phyloP scores from a whole-genome alignment of 768 basidiomycete species.

The Phaeotremella skinneri region DNA sequence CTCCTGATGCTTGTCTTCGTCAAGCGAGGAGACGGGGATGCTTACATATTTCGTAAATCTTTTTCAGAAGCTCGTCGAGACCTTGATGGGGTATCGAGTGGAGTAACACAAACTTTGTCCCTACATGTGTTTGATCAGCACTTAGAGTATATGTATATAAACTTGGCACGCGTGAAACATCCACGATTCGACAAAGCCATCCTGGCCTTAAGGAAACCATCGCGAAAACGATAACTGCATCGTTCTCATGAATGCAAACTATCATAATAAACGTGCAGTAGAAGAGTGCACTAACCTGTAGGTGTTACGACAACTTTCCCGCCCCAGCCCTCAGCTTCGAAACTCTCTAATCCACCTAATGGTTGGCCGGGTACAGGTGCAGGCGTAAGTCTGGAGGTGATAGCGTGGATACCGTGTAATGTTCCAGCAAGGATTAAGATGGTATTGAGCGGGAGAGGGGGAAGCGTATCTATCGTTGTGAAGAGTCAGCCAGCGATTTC shows the following conservation, averaged over 20 bases:
- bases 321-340: slow-evolving; percentile 94
- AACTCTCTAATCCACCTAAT: slow-evolving; percentile 66
- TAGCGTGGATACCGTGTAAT: slow-evolving; percentile 97
- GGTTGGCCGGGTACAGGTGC: slow-evolving; percentile 47
- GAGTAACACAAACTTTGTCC: slow-evolving; percentile 91
- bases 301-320: slow-evolving; percentile 84
- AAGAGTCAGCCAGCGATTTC: no score
- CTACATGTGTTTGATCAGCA: slow-evolving; percentile 55
- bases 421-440: slow-evolving; percentile 89
- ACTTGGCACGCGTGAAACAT: no score
- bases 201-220: background rate
- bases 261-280: background rate
- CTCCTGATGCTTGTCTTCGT: background rate
- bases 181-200: no score
- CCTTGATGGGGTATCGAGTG: slow-evolving; percentile 69
- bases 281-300: slow-evolving; percentile 64
- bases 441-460: slow-evolving; percentile 68
- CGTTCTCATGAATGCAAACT: background rate
- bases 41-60: slow-evolving; percentile 77
- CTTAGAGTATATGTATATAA: no score
- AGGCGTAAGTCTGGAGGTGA: slow-evolving; percentile 86
- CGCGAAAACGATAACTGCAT: background rate
- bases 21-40: background rate
- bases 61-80: slow-evolving; percentile 70
- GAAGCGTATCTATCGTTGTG: slow-evolving; percentile 87